Base-by-base conservation (phyloP, 805 yeast genomes). In the Lipomyces chichibuensis region DNA sequence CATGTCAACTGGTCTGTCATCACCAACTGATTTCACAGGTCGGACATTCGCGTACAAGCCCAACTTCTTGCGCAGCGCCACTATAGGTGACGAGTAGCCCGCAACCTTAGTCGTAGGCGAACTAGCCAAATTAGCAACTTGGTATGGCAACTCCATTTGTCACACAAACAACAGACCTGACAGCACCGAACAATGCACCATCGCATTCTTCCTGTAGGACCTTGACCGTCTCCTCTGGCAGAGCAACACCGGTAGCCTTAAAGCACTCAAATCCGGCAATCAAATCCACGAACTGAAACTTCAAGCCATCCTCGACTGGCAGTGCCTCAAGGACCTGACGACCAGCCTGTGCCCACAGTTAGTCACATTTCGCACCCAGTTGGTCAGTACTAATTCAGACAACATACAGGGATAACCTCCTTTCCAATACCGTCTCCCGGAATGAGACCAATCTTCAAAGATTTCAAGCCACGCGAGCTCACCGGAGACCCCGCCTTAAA, bases 361-460 rank as follows among this genome's bases (percentile, higher is more conserved):
- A 43, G 49, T n/a, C 8, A 17, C 8, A 6, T 43, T 43, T 23
- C 2, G 23, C 20, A 7, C 9, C 23, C 49, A 17, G 9, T 43
- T 17, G 23, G n/a, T 3, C 2, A 43, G 23, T n/a, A 43, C 3
- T n/a, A n/a, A 43, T n/a, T 17, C 14, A 6, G 43, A 11, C 11
- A 4, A 59, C 75, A 11, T 70, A 73, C 97, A 69, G 99, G 99
- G 68, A 95, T 93, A 58, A 95, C 99, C 81, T 95, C 99, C 76
- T 90, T 87, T 64, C 99, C 99, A 74, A 95, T 95, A 72, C 99
- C 99, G 79, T 95, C 99, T 77, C 99, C 99, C 62, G 99, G 97
- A 74, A 95, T 93, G 76, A 95, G 84, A 67, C 91, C 89, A 65
- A 77, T 66, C 53, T 56, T 63, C 53, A 69, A 57, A 7, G 70